These are phyloP conservation scores for Fusarium incarnatum DNA, from an alignment of 2,329 filamentous ascomycete species.

Conservation along the genomic window DNA sequence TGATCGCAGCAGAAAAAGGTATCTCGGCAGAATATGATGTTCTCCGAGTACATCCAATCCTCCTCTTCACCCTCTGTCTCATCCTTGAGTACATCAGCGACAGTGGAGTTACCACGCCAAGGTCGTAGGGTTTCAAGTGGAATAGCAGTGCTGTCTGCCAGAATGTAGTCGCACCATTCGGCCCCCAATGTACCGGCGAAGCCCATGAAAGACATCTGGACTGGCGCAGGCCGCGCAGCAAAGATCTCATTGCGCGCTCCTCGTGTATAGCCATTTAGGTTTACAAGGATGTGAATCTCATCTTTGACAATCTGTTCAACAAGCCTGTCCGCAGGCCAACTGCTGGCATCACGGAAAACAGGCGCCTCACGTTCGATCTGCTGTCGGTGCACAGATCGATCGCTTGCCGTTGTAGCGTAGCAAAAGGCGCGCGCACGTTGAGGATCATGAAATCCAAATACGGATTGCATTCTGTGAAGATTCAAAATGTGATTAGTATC, in stretches of 20 bases:
- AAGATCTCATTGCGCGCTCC: slow-evolving; percentile 98
- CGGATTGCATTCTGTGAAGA: slow-evolving; percentile 84
- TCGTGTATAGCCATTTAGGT: slow-evolving; percentile 97
- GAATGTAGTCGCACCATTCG: slow-evolving; percentile 98
- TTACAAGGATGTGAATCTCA: slow-evolving; percentile 92
- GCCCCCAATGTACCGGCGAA: slow-evolving; percentile 96
- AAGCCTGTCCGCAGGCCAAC: slow-evolving; percentile 85
- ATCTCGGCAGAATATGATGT: slow-evolving; percentile 92
- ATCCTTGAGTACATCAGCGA: slow-evolving; percentile 75
- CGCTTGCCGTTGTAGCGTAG: slow-evolving; percentile 93
- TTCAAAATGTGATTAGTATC: slow-evolving; percentile 11
- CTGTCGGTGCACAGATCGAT: slow-evolving; percentile 86
- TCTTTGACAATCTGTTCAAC: slow-evolving; percentile 89
- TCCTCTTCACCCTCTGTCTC: slow-evolving; percentile 77
- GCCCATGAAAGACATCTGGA: slow-evolving; percentile 99
- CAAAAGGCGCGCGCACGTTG: slow-evolving; percentile 85
- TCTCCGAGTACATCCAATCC: slow-evolving; percentile 95
- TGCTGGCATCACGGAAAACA: slow-evolving; percentile 88
- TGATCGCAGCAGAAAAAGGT: slow-evolving; percentile 99
- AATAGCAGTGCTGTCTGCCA: slow-evolving; percentile 89
- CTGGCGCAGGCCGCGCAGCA: slow-evolving; percentile 90
- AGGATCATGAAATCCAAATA: slow-evolving; percentile 89
- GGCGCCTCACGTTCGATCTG: slow-evolving; percentile 95
- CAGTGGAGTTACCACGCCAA: slow-evolving; percentile 77
- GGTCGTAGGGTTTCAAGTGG: slow-evolving; percentile 84